These are phyloP conservation scores for Paraphoma chrysanthemicola DNA, from an alignment of 2,329 filamentous ascomycete species.

Conservation along the genomic window DNA sequence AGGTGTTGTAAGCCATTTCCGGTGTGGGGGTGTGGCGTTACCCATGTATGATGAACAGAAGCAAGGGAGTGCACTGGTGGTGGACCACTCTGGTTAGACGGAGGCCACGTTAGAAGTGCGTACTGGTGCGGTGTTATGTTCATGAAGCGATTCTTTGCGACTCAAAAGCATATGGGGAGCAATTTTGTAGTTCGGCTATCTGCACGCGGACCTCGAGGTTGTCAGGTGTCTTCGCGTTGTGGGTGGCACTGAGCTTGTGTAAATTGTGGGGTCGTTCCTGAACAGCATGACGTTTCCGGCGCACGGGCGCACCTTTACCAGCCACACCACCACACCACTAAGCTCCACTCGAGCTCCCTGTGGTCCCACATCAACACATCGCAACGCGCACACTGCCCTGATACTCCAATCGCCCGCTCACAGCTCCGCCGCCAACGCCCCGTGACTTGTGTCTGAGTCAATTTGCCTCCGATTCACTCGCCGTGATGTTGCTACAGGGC, in stretches of 20 bases:
- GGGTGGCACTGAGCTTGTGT: constrained; percentile 1
- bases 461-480: neutral
- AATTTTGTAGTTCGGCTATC: too few species aligned
- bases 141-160: neutral
- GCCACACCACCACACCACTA: neutral
- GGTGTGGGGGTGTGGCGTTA: neutral
- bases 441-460: neutral
- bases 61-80: neutral
- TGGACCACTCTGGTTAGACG: constrained; percentile 1
- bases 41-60: neutral
- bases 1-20: constrained; percentile 18
- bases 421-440: constrained; percentile 19
- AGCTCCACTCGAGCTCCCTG: neutral
- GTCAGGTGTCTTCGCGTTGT: constrained; percentile 2
- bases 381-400: neutral
- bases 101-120: constrained; percentile 13
- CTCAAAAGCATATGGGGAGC: neutral
- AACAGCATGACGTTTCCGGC: constrained; percentile 13
- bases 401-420: constrained; percentile 22
- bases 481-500: constrained; percentile 45
- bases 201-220: neutral
- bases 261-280: constrained; percentile 20
- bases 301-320: neutral
- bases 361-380: neutral
- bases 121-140: constrained; percentile 4